Conservation (phyloP, 169 alveolate genomes). For the Cryptosporidium ubiquitum region DNA sequence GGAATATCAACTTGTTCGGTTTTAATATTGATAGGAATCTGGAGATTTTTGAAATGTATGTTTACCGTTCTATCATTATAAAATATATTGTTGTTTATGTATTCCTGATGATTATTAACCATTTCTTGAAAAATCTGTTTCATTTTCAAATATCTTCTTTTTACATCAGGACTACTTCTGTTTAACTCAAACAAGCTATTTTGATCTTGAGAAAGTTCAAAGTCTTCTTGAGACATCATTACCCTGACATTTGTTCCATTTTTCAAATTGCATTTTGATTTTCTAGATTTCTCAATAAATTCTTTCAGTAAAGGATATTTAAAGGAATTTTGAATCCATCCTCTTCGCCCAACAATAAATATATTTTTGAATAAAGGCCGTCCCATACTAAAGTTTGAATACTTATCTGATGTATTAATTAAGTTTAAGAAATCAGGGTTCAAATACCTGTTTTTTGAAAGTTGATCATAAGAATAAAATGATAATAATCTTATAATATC, state of each 20-base stretch:
- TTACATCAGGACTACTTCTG: not conserved
- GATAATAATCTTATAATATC: slow-evolving; percentile 51
- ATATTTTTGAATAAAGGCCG: slow-evolving; percentile 55
- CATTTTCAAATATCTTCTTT: slow-evolving; percentile 23
- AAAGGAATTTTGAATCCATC: slow-evolving; percentile 66
- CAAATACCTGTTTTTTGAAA: slow-evolving; percentile 33
- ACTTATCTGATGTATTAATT: not conserved
- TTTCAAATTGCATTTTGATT: not conserved
- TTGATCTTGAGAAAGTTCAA: slow-evolving; percentile 20
- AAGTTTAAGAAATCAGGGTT: slow-evolving; percentile 35
- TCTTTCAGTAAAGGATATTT: slow-evolving; percentile 28
- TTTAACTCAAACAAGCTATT: not conserved
- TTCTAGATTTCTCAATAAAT: slow-evolving; percentile 37
- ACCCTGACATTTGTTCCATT: slow-evolving; percentile 12
- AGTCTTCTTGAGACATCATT: slow-evolving; percentile 68
- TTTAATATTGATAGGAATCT: slow-evolving; percentile 11
- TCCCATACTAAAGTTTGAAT: not conserved
- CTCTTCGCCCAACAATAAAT: slow-evolving; percentile 56
- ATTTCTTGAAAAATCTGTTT: slow-evolving; percentile 25
- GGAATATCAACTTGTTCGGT: slow-evolving; percentile 25
- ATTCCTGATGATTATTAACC: slow-evolving; percentile 56
- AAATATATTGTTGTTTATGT: not conserved
- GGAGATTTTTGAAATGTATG: slow-evolving; percentile 21
- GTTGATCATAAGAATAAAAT: slow-evolving; percentile 30
- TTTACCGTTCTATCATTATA: slow-evolving; percentile 7